phyloP scores from a whole-genome alignment of 2,329 filamentous ascomycete genomes.

The Exophiala aquamarina region DNA sequence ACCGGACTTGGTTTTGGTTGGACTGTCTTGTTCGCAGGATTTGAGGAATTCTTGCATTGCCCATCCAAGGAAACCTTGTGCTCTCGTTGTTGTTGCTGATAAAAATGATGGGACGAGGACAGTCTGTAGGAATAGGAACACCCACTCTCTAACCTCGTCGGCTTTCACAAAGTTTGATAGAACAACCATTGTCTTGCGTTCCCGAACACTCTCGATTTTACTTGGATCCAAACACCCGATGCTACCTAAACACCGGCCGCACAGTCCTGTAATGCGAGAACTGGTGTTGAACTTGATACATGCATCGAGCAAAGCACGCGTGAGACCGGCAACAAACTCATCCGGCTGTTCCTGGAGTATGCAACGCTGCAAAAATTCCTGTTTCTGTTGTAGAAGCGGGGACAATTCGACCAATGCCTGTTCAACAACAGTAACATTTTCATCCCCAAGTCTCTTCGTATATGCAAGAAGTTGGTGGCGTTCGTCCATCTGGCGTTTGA shows the following conservation, averaged over 20 bases:
- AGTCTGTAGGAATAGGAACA: conserved; percentile 79
- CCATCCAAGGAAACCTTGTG: conserved; percentile 89
- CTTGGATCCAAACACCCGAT: conserved; percentile 92
- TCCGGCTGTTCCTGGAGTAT: conserved; percentile 83
- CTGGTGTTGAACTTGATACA: conserved; percentile 74
- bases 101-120: conserved; percentile 89
- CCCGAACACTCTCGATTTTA: conserved; percentile 74
- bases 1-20: conserved; percentile 30
- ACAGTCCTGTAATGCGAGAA: conserved; percentile 68
- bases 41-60: conserved; percentile 90
- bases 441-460: conserved; percentile 71
- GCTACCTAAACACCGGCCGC: conserved; percentile 79
- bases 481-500: conserved; percentile 66
- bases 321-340: conserved; percentile 67
- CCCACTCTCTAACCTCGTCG: conserved; percentile 80
- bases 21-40: conserved; percentile 63
- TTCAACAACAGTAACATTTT: conserved; percentile 81
- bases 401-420: conserved; percentile 78
- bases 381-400: conserved; percentile 69
- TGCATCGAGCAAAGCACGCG: conserved; percentile 80
- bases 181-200: conserved; percentile 80
- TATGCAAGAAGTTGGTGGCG: conserved; percentile 71
- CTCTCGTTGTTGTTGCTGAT: conserved; percentile 80
- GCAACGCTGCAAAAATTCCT: conserved; percentile 75
- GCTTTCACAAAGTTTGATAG: conserved; percentile 79